Percentiles rank a stretch among this genome's conserved stretches.
phyloP scores from a whole-genome alignment of 768 basidiomycete species.

The Lactifluus volemus region DNA sequence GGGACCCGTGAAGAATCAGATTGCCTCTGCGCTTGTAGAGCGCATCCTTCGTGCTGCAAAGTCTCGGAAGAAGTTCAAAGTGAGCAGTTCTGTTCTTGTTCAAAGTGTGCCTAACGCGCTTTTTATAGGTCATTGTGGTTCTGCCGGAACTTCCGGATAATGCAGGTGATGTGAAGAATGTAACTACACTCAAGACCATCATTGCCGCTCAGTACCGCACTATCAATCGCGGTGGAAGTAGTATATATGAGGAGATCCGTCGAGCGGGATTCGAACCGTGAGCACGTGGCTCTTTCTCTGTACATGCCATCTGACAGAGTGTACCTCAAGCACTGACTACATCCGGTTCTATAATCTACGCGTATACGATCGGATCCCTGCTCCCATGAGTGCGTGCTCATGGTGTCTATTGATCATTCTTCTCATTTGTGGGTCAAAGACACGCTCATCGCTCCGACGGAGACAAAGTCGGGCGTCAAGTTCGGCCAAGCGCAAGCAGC shows the following conservation, averaged over 20 bases:
- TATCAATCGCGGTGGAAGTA: constrained; percentile 82
- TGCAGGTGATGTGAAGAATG: constrained; percentile 69
- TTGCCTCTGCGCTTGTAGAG: constrained; percentile 75
- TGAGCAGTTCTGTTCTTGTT: constrained; percentile 20
- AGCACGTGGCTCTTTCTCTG: constrained; percentile 21
- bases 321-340: constrained; percentile 53
- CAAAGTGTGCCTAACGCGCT: neutral
- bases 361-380: constrained; percentile 84
- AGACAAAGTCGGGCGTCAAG: constrained; percentile 62
- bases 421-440: constrained; percentile 19
- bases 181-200: constrained; percentile 60
- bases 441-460: constrained; percentile 57
- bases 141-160: constrained; percentile 93
- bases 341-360: constrained; percentile 91
- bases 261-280: constrained; percentile 75
- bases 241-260: constrained; percentile 77
- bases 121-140: constrained; percentile 62
- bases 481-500: constrained; percentile 87
- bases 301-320: neutral
- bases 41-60: constrained; percentile 73
- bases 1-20: constrained; percentile 69
- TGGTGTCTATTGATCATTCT: neutral
- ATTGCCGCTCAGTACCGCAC: constrained; percentile 84
- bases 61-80: constrained; percentile 70
- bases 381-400: constrained; percentile 44